phyloP scores from a whole-genome alignment of 1,284 basidiomycete species.

The Trichosporon inkin region DNA sequence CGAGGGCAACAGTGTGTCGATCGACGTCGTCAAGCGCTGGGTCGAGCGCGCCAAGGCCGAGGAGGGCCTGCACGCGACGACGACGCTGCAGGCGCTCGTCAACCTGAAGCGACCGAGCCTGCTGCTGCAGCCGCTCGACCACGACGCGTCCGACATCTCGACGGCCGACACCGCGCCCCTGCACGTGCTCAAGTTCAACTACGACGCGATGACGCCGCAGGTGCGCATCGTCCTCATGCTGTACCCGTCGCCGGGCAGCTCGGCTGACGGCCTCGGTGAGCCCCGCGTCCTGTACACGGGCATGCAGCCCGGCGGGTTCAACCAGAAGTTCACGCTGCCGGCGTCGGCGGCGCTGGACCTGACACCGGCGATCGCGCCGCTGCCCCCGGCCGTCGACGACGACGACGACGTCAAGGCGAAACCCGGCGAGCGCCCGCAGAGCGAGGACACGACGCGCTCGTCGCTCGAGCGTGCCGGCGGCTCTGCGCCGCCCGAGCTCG shows the following conservation, averaged over 20 bases:
- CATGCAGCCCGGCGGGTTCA: constrained; percentile 75
- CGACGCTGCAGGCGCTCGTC: constrained; percentile 82
- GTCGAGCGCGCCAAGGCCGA: constrained; percentile 67
- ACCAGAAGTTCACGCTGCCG: constrained; percentile 64
- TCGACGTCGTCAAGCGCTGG: constrained; percentile 73
- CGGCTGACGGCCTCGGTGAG: constrained; percentile 35
- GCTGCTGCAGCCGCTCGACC: constrained; percentile 61
- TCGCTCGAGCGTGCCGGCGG: constrained; percentile 25
- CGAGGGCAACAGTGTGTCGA: constrained; percentile 58
- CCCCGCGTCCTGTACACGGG: constrained; percentile 64
- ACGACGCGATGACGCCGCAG: constrained; percentile 78
- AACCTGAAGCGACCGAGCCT: constrained; percentile 83
- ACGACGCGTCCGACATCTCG: constrained; percentile 42
- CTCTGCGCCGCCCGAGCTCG: constrained; percentile 24
- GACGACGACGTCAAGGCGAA: constrained; percentile 17
- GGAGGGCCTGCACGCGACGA: constrained; percentile 73
- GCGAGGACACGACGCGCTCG: constrained; percentile 31
- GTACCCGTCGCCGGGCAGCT: constrained; percentile 59
- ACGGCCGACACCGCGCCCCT: constrained; percentile 25
- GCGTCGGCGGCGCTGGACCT: constrained; percentile 56
- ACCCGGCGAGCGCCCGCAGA: constrained; percentile 2
- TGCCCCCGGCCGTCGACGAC: constrained; percentile 15
- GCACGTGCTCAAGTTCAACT: constrained; percentile 79
- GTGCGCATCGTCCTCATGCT: constrained; percentile 71
- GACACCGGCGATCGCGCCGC: constrained; percentile 35